A percentile compares a stretch with the other conserved stretches of the same genome.
phyloP scores from a whole-genome alignment of 805 yeast species.

The Yamadazyma kitorensis region DNA sequence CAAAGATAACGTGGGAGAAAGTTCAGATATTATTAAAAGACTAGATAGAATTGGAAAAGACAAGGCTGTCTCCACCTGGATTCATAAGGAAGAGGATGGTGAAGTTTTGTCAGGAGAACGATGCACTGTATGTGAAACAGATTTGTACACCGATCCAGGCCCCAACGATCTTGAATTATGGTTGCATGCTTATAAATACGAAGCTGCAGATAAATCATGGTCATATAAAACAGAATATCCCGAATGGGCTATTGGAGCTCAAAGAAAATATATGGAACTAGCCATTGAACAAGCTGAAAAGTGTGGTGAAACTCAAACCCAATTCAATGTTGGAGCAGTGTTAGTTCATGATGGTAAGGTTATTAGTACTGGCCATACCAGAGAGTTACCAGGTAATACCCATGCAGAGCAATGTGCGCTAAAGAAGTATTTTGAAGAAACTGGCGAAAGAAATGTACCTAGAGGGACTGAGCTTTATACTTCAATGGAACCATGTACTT shows the following conservation, averaged over 20 bases:
- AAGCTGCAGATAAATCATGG: slow-evolving; percentile 60
- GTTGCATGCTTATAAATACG: slow-evolving; percentile 87
- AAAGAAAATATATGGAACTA: slow-evolving; percentile 60
- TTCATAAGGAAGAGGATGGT: slow-evolving; percentile 56
- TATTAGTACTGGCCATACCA: slow-evolving; percentile 79
- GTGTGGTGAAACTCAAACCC: slow-evolving; percentile 80
- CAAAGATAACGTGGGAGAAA: slow-evolving; percentile 51
- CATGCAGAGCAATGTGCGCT: slow-evolving; percentile 97
- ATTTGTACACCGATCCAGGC: slow-evolving; percentile 83
- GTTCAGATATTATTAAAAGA: slow-evolving; percentile 42
- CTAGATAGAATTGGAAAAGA: slow-evolving; percentile 72
- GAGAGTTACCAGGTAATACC: slow-evolving; percentile 92
- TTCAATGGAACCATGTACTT: slow-evolving; percentile 96
- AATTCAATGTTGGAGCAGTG: slow-evolving; percentile 93
- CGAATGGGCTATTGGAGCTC: slow-evolving; percentile 71
- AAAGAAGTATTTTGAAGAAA: slow-evolving; percentile 57
- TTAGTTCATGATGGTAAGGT: slow-evolving; percentile 59
- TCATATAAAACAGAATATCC: slow-evolving; percentile 74
- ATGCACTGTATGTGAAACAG: slow-evolving; percentile 68
- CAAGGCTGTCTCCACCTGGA: slow-evolving; percentile 65
- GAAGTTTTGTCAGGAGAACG: slow-evolving; percentile 57
- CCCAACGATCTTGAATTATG: slow-evolving; percentile 82
- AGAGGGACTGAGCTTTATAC: slow-evolving; percentile 81
- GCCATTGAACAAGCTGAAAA: slow-evolving; percentile 78
- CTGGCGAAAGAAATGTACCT: slow-evolving; percentile 50